phyloP scores from a whole-genome alignment of 139 green algal genomes.

The Tetraselmis chui region DNA sequence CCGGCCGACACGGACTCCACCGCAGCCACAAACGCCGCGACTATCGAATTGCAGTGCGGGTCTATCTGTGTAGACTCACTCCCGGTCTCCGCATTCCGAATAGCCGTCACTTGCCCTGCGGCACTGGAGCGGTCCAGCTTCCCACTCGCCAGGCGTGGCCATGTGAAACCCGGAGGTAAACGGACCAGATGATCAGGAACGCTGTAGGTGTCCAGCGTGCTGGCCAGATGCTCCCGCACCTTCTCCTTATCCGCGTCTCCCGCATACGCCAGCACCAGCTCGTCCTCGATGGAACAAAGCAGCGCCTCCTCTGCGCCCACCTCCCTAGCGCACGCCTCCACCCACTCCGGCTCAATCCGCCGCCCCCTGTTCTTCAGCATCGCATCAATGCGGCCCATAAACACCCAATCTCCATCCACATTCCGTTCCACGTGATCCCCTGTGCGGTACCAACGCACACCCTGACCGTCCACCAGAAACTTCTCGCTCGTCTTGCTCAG shows the following conservation, averaged over 20 bases:
- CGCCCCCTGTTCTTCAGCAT: neutral
- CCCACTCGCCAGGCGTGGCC: neutral
- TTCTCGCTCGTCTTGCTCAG: neutral
- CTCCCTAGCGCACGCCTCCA: neutral
- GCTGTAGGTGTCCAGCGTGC: neutral
- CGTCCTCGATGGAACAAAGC: neutral
- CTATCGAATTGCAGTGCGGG: neutral
- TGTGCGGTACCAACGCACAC: neutral
- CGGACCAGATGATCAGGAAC: neutral
- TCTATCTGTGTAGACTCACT: neutral
- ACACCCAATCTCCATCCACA: neutral
- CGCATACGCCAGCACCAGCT: neutral
- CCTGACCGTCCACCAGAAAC: neutral
- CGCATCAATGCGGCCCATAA: neutral
- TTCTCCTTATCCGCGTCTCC: neutral
- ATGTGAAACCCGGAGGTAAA: neutral
- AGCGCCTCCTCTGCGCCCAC: neutral
- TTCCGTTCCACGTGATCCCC: neutral
- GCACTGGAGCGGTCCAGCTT: neutral
- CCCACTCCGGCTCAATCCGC: neutral
- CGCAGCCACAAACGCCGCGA: neutral
- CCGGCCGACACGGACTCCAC: neutral
- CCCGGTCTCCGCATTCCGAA: neutral
- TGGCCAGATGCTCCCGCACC: neutral
- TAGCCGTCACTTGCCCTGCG: neutral